Conservation (phyloP, 2,329 filamentous ascomycete species). For the Knufia petricola region DNA sequence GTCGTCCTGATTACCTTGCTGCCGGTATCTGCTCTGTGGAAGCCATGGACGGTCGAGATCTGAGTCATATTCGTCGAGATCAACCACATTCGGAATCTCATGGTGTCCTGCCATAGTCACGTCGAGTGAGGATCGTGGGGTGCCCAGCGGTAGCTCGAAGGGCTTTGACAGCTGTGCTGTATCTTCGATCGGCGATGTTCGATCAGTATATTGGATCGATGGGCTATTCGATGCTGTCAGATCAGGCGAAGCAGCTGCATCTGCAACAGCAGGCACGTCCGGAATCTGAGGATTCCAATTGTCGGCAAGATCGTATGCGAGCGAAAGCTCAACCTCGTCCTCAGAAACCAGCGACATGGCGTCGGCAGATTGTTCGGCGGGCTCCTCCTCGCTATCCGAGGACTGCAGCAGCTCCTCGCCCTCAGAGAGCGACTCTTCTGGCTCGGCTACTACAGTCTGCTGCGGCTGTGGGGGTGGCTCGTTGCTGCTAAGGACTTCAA, state of each 20-base stretch:
- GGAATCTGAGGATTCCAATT: slow-evolving; percentile 5
- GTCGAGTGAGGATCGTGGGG: neutral
- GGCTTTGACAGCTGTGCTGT: neutral
- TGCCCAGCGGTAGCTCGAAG: neutral
- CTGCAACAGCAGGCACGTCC: neutral
- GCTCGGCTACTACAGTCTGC: slow-evolving; percentile 6
- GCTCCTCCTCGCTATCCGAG: neutral
- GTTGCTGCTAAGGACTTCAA: slow-evolving; percentile 2
- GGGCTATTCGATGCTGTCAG: neutral
- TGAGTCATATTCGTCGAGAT: slow-evolving; percentile 6
- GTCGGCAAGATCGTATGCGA: slow-evolving; percentile 3
- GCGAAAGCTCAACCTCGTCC: slow-evolving; percentile 2
- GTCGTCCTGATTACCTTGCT: neutral
- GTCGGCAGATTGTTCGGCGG: neutral
- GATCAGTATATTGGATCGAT: neutral
- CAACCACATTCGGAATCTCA: too few relatives aligned
- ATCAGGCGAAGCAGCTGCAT: neutral
- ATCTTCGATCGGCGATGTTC: neutral
- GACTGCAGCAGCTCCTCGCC: slow-evolving; percentile 40
- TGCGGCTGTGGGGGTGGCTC: neutral
- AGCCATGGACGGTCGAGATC: slow-evolving; percentile 3
- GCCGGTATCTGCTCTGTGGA: slow-evolving; percentile 1
- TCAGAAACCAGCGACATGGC: slow-evolving; percentile 5
- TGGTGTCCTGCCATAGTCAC: too few relatives aligned
- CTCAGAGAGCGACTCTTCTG: slow-evolving; percentile 21